Evolutionary conservation across 2,329 filamentous ascomycete genomes (phyloP).

Genomic region (Alternaria sp.): DNA sequence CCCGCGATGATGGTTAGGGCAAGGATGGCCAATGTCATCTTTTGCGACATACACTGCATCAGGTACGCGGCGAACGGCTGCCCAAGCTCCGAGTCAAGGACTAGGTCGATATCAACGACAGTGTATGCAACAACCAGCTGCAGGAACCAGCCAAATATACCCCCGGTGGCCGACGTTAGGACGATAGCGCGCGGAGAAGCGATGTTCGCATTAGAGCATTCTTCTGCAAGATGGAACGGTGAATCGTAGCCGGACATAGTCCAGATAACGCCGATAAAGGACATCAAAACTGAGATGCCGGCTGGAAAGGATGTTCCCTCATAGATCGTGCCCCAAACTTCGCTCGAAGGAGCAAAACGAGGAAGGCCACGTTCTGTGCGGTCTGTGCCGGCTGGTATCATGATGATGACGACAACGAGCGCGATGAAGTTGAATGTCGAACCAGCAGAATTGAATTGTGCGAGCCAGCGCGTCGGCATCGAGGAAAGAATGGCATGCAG

Average conservation of each 20-base stretch:
- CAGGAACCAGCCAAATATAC: slow-evolving; percentile 75
- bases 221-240: slow-evolving; percentile 77
- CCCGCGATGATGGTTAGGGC: slow-evolving; percentile 73
- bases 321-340: slow-evolving; percentile 73
- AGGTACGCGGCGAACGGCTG: slow-evolving; percentile 77
- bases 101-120: slow-evolving; percentile 68
- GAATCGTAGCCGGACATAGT: slow-evolving; percentile 74
- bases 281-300: slow-evolving; percentile 74
- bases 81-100: slow-evolving; percentile 68
- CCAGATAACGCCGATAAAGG: slow-evolving; percentile 75
- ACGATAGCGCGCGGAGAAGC: slow-evolving; percentile 77
- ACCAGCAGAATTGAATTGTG: slow-evolving; percentile 73
- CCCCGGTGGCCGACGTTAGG: slow-evolving; percentile 72
- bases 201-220: slow-evolving; percentile 76
- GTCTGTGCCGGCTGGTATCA: slow-evolving; percentile 70
- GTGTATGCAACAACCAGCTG: slow-evolving; percentile 78
- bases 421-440: slow-evolving; percentile 76
- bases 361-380: slow-evolving; percentile 61
- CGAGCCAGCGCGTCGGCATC: slow-evolving; percentile 76
- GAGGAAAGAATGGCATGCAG: slow-evolving; percentile 73
- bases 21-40: slow-evolving; percentile 69
- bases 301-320: slow-evolving; percentile 73
- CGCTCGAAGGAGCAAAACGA: slow-evolving; percentile 65
- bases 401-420: slow-evolving; percentile 71
- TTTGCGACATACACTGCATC: slow-evolving; percentile 69